A percentile compares a stretch with the other conserved stretches of the same genome.
Conservation (phyloP, 441 rosid genomes). For the Manihot esculenta region DNA sequence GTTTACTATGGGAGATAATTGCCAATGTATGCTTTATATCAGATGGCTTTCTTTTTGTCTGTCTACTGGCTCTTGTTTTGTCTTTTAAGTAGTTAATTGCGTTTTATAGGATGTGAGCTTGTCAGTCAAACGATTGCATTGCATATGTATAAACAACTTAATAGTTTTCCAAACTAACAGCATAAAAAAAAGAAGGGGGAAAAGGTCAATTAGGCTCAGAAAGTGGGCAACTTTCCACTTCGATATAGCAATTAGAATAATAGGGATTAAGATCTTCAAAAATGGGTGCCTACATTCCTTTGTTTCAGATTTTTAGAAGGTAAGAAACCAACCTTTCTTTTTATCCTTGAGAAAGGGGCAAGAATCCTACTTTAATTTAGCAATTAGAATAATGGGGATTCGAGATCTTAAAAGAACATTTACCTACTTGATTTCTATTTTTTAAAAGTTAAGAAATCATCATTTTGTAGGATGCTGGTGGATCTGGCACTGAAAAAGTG, state of each 20-base stretch:
- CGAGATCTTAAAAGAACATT: too few relatives aligned
- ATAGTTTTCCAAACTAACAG: background rate
- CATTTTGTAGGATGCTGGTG: slow-evolving; percentile 56
- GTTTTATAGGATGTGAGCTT: background rate
- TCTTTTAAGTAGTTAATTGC: background rate
- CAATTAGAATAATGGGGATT: too few relatives aligned
- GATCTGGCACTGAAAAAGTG: slow-evolving; percentile 39
- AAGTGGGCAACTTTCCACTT: background rate
- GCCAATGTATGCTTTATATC: background rate
- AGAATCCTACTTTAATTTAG: too few relatives aligned
- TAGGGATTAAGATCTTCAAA: too few relatives aligned
- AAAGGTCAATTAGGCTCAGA: background rate
- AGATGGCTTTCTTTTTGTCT: background rate
- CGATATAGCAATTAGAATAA: background rate
- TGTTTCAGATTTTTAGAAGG: background rate
- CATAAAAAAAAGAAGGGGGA: background rate
- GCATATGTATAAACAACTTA: too few relatives aligned
- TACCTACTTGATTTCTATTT: background rate
- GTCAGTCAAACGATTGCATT: background rate
- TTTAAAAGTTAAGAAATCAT: background rate
- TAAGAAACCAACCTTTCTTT: too few relatives aligned
- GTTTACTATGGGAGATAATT: background rate
- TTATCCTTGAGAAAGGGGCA: too few relatives aligned
- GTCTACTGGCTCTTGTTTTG: background rate
- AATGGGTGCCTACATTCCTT: background rate